Evolutionary conservation across 2,329 filamentous ascomycete species (phyloP), one percentile per base, ranked within the genome.

Genomic region (Hypoxylon sp.): DNA sequence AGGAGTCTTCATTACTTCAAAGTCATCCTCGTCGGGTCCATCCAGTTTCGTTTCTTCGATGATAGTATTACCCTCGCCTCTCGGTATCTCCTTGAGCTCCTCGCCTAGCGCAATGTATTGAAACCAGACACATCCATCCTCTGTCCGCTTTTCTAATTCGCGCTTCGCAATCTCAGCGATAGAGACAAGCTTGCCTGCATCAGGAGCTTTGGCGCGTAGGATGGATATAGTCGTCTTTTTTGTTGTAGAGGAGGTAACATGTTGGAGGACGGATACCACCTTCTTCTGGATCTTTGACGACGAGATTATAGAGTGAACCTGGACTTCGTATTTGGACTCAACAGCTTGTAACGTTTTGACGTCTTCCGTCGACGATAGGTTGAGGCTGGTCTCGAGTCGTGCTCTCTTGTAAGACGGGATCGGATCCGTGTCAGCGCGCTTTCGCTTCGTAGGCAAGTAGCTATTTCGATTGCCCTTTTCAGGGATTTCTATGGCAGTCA

Each of bases 101-200:
- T 86, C 83, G 73, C 86, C 87, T 11, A 89, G 78, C 59, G 85
- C 81, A 67, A 89, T 89, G 77, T 88, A 89, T 76, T 88, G 87
- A 65, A 80, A 87, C 83, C 85, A 88, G 17, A 62, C 54, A 17
- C 70, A 19, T 26, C 47, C 54, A 33, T 26, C 37, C 8, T 42
- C 46, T 10, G 47, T 44, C 44, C 81, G 78, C 55, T 84, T 82
- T 33, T 74, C 80, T 58, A 91, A 79, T 51, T 88, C 81, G 42
- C 86, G 81, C 77, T 91, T 91, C 62, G 84, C 85, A 39, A 92
- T 89, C 78, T 94, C 91, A 48, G 85, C 84, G 50, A 93, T 85
- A 3, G 87, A 90, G 73, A 93, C 87, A 74, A 93, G 82, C 78
- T 94, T 94, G 78, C 84, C 84, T 1, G 87, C 84, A 2, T 88